phyloP scores from a whole-genome alignment of 306 rosid species.

The Trifolium dubium region DNA sequence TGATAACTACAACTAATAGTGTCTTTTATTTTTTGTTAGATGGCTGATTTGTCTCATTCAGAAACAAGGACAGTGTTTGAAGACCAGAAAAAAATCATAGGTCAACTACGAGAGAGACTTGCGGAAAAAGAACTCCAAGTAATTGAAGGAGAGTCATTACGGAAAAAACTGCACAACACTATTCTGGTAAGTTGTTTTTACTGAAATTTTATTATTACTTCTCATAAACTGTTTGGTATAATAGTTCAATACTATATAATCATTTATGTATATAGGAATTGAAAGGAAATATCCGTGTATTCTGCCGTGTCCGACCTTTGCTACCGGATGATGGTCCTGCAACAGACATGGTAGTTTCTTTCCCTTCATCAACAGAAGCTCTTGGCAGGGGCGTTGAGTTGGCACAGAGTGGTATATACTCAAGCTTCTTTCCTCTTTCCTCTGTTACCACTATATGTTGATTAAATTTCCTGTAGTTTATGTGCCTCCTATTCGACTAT shows the following conservation, averaged over 20 bases:
- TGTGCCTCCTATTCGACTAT: conserved; percentile 11
- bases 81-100: conserved; percentile 58
- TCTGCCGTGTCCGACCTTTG: conserved; percentile 67
- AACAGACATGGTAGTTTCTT: conserved; percentile 67
- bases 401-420: conserved; percentile 69
- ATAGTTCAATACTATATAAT: conserved; percentile 11
- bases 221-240: conserved; percentile 4
- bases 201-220: not conserved
- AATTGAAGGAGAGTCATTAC: conserved; percentile 75
- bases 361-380: conserved; percentile 80
- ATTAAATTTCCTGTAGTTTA: not conserved
- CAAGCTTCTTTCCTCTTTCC: not conserved
- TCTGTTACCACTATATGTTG: conserved; percentile 10
- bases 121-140: conserved; percentile 72
- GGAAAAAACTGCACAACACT: conserved; percentile 85
- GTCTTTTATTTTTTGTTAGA: conserved; percentile 51
- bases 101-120: conserved; percentile 63
- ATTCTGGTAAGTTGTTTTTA: conserved; percentile 61
- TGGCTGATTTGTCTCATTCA: conserved; percentile 65
- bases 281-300: conserved; percentile 95
- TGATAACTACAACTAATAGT: too few species aligned
- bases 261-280: conserved; percentile 63
- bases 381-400: conserved; percentile 85
- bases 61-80: conserved; percentile 65
- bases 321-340: conserved; percentile 80